phyloP scores from a whole-genome alignment of 768 basidiomycete species.

The Podaxis sp. region DNA sequence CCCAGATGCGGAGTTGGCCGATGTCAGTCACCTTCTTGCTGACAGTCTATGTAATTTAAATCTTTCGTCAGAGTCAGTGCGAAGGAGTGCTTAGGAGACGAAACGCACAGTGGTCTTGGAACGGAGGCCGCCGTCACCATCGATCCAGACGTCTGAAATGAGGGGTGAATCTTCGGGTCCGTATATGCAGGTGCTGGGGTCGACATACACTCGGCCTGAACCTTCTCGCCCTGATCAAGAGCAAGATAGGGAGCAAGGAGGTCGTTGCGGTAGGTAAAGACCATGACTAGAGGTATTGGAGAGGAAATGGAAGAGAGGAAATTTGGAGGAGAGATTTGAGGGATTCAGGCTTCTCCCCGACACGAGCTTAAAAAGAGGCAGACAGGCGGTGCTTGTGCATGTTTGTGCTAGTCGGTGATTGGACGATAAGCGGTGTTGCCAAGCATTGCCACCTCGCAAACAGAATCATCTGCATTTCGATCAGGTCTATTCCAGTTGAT shows the following conservation, averaged over 20 bases:
- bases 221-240: constrained; percentile 84
- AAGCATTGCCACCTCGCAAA: background rate
- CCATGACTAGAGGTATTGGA: constrained; percentile 17
- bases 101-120: constrained; percentile 87
- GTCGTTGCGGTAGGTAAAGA: constrained; percentile 64
- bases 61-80: background rate
- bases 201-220: constrained; percentile 90
- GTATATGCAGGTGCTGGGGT: constrained; percentile 13
- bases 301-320: constrained; percentile 18
- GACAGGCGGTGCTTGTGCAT: constrained; percentile 22
- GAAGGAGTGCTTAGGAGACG: background rate
- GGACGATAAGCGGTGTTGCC: constrained; percentile 35
- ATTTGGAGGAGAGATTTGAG: constrained; percentile 20
- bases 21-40: constrained; percentile 83
- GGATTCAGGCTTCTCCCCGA: constrained; percentile 19
- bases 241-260: constrained; percentile 88
- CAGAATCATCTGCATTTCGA: constrained; percentile 1
- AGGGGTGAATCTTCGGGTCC: constrained; percentile 15
- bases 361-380: constrained; percentile 17
- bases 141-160: constrained; percentile 90
- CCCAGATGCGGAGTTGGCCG: constrained; percentile 92
- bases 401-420: constrained; percentile 33
- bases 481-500: background rate
- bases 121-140: constrained; percentile 90
- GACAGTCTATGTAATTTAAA: constrained; percentile 58